These are phyloP conservation scores for Chalciporus pseudorubinellus DNA, from an alignment of 768 basidiomycete species.

Conservation along the genomic window DNA sequence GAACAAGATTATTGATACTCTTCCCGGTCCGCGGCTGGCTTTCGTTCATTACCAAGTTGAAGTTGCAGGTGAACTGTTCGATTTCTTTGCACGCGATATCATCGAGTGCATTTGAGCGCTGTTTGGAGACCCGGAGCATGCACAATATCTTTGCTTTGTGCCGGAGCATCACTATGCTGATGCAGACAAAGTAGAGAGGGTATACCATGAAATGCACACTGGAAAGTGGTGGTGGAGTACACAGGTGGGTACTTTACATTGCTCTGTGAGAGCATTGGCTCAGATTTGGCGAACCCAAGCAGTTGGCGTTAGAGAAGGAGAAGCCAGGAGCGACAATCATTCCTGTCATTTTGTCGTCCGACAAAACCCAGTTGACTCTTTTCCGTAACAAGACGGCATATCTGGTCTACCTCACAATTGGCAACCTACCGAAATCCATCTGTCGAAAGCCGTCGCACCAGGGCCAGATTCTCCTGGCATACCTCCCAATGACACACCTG, in stretches of 20 bases:
- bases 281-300: too few relatives aligned
- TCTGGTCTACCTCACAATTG: slow-evolving; percentile 32
- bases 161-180: slow-evolving; percentile 41
- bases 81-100: slow-evolving; percentile 37
- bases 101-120: slow-evolving; percentile 38
- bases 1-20: slow-evolving; percentile 29
- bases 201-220: slow-evolving; percentile 46
- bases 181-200: slow-evolving; percentile 14
- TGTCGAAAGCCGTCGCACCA: slow-evolving; percentile 34
- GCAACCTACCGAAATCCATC: slow-evolving; percentile 41
- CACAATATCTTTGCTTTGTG: slow-evolving; percentile 26
- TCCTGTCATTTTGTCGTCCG: slow-evolving; percentile 25
- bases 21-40: slow-evolving; percentile 5
- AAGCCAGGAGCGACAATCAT: slow-evolving; percentile 5
- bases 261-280: neutral
- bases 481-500: slow-evolving; percentile 38
- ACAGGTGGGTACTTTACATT: slow-evolving; percentile 36
- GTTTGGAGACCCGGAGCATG: slow-evolving; percentile 34
- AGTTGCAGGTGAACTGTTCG: slow-evolving; percentile 30
- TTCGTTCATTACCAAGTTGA: neutral
- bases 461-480: slow-evolving; percentile 38
- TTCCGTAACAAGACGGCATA: slow-evolving; percentile 20
- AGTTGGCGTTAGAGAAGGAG: slow-evolving; percentile 13
- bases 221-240: slow-evolving; percentile 53
- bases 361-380: slow-evolving; percentile 14